These are phyloP conservation scores for Exophiala xenobiotica DNA, from an alignment of 2,329 filamentous ascomycete genomes.

Conservation along the genomic window DNA sequence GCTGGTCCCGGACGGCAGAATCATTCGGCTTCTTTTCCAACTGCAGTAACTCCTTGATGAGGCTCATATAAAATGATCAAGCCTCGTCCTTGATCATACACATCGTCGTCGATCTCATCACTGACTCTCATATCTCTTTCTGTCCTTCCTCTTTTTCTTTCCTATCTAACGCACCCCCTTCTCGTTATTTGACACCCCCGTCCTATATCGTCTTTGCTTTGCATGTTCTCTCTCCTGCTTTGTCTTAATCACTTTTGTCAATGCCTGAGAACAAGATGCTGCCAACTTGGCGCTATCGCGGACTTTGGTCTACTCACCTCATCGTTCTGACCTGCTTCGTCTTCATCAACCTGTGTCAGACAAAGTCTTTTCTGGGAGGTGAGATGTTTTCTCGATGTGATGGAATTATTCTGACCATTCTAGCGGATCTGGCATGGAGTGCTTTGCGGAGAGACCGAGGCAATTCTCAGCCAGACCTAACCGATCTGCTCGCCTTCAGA, in stretches of 20 bases:
- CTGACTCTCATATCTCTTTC: neutral
- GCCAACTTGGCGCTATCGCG: neutral
- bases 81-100: neutral
- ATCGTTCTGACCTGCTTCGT: neutral
- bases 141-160: neutral
- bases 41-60: neutral
- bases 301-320: neutral
- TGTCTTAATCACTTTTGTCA: no score
- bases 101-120: neutral
- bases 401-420: conserved; percentile 5
- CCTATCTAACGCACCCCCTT: no score
- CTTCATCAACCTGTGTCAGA: neutral
- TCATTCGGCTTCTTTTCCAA: neutral
- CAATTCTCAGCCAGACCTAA: conserved; percentile 17
- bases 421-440: conserved; percentile 23
- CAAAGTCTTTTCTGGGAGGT: neutral
- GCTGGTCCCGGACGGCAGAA: neutral
- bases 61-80: neutral
- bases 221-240: no score
- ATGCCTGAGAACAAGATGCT: no score
- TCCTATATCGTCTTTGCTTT: no score
- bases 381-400: neutral
- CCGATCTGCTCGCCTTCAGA: conserved; percentile 19
- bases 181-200: no score
- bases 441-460: conserved; percentile 5